These are phyloP conservation scores for Pseudocercospora musae DNA, from an alignment of 2,329 filamentous ascomycete genomes.

Conservation along the genomic window DNA sequence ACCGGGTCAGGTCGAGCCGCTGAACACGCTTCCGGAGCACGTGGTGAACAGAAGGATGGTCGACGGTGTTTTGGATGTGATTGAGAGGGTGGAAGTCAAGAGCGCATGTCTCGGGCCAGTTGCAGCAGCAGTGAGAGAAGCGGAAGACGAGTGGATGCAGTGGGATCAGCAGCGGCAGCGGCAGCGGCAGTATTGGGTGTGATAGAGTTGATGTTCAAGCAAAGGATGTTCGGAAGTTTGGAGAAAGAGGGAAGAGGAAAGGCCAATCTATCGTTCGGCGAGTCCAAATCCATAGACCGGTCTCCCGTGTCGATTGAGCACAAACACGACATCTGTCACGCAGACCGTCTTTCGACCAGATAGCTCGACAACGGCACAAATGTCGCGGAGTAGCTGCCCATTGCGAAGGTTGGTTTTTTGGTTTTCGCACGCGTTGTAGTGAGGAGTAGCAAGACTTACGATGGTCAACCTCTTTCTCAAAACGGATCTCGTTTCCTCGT, in stretches of 20 bases:
- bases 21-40: background rate
- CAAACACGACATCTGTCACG: slow-evolving; percentile 59
- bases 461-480: slow-evolving; percentile 53
- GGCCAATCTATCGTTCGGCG: background rate
- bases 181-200: background rate
- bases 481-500: slow-evolving; percentile 56
- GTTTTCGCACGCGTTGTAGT: too few relatives aligned
- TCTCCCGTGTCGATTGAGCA: slow-evolving; percentile 26
- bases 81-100: background rate
- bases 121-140: background rate
- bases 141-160: background rate
- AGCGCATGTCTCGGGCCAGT: background rate
- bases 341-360: slow-evolving; percentile 58
- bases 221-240: too few relatives aligned
- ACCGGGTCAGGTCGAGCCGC: background rate
- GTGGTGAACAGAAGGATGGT: background rate
- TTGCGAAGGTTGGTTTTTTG: too few relatives aligned
- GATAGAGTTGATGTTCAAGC: background rate
- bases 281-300: slow-evolving; percentile 20
- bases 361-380: slow-evolving; percentile 24
- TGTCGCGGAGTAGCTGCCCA: slow-evolving; percentile 28
- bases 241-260: too few relatives aligned
- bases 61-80: background rate
- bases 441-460: slow-evolving; percentile 55
- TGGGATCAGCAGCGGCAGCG: background rate